Percentiles rank a stretch among this genome's conserved stretches.
These are phyloP conservation scores for Akanthomyces dipterigenus DNA, from an alignment of 2,329 filamentous ascomycete species.

Conservation along the genomic window DNA sequence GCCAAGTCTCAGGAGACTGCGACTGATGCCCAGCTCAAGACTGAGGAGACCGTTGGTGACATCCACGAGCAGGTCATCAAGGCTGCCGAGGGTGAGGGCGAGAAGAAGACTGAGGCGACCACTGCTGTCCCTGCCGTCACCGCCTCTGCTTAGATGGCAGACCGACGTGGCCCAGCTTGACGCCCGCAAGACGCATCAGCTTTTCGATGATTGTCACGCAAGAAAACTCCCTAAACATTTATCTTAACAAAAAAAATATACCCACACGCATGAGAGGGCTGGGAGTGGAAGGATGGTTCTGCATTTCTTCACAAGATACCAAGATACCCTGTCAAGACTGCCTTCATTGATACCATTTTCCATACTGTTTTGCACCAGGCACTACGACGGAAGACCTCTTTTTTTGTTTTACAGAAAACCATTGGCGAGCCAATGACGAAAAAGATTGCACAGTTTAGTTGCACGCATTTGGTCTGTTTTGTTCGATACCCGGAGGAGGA, in stretches of 20 bases:
- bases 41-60: constrained; percentile 30
- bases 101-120: constrained; percentile 30
- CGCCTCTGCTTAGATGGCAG: constrained; percentile 42
- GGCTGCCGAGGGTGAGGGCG: constrained; percentile 17
- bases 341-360: constrained; percentile 38
- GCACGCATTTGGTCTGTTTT: constrained; percentile 21
- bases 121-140: constrained; percentile 41
- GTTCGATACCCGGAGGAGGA: constrained; percentile 34
- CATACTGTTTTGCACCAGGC: constrained; percentile 23
- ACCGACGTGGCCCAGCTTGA: constrained; percentile 16
- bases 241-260: constrained; percentile 20
- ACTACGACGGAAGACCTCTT: constrained; percentile 10
- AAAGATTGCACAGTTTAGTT: constrained; percentile 18
- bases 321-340: constrained; percentile 51
- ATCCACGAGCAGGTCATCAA: constrained; percentile 23
- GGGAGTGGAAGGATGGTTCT: constrained; percentile 44
- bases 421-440: constrained; percentile 12
- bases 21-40: constrained; percentile 22
- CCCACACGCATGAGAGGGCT: constrained; percentile 32
- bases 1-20: constrained; percentile 30
- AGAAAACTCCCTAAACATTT: constrained; percentile 17
- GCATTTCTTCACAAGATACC: constrained; percentile 46
- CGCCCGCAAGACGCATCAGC: constrained; percentile 1
- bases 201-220: constrained; percentile 13
- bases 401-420: constrained; percentile 10